Evolutionary conservation across 73 alveolate genomes (phyloP).

Genomic region (Paramecium biaurelia): DNA sequence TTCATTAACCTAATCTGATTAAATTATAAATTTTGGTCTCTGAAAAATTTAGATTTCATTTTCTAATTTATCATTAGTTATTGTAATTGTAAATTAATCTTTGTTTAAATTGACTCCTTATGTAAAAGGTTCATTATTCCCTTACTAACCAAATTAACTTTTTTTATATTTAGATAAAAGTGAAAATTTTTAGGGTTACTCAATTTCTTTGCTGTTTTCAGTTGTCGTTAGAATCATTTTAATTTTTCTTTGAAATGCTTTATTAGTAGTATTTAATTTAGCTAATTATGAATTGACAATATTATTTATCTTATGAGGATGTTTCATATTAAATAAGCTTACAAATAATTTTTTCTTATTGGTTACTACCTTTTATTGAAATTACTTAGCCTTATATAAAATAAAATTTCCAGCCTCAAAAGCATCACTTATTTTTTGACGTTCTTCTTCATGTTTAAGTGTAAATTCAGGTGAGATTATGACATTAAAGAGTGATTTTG

Average conservation of each 20-base stretch:
- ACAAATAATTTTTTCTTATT: not conserved
- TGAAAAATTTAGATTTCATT: not conserved
- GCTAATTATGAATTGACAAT: not conserved
- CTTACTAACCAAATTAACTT: not conserved
- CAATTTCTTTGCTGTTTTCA: not conserved
- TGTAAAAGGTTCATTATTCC: not conserved
- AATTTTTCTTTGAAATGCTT: conserved; percentile 19
- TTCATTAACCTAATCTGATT: not conserved
- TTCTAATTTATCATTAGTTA: not conserved
- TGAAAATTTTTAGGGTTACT: not conserved
- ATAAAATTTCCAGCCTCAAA: conserved; percentile 22
- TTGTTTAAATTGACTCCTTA: not conserved
- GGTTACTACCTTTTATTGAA: not conserved
- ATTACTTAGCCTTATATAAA: not conserved
- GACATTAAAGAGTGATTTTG: not conserved
- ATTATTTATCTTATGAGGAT: not conserved
- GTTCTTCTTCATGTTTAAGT: not conserved
- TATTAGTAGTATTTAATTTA: not conserved
- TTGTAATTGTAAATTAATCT: not conserved
- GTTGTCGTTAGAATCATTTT: not conserved
- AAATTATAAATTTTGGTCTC: not conserved
- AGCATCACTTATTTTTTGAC: not conserved
- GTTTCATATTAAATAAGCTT: not conserved
- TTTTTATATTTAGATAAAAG: not conserved
- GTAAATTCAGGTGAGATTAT: conserved; percentile 25